Evolutionary conservation across 1,139 yeast genomes (phyloP).

Genomic region (Taphrina communis): DNA sequence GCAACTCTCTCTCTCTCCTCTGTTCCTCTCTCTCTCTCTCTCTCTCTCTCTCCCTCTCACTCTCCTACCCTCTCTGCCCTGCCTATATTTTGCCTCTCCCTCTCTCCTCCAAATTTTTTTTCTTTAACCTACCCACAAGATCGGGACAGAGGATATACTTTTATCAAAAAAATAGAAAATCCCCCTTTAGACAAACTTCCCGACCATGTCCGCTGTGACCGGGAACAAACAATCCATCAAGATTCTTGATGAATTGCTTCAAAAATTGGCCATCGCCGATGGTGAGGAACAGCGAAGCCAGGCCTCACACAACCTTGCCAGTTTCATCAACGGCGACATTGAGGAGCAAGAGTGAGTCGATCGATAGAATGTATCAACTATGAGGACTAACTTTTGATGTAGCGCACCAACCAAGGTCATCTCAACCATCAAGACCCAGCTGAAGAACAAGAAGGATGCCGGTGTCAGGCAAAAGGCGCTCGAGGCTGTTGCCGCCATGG

Average conservation of each 20-base stretch:
- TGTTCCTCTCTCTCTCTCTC: neutral
- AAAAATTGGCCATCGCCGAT: slow-evolving; percentile 87
- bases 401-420: slow-evolving; percentile 85
- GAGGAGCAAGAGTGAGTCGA: slow-evolving; percentile 78
- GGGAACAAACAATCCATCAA: slow-evolving; percentile 53
- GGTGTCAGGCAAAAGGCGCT: slow-evolving; percentile 73
- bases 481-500: slow-evolving; percentile 83
- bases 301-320: slow-evolving; percentile 88
- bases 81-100: slow-evolving; percentile 1
- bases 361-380: too few relatives aligned
- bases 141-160: slow-evolving; percentile 29
- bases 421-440: slow-evolving; percentile 72
- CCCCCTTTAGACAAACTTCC: neutral
- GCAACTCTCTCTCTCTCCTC: too few relatives aligned
- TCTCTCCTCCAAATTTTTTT: neutral
- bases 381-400: neutral
- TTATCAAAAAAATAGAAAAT: slow-evolving; percentile 2
- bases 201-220: slow-evolving; percentile 48
- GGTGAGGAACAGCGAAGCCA: slow-evolving; percentile 75
- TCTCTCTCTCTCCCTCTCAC: neutral
- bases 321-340: slow-evolving; percentile 94
- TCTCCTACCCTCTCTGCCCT: slow-evolving; percentile 1
- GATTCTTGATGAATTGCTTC: slow-evolving; percentile 92
- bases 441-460: slow-evolving; percentile 78
- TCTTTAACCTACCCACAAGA: slow-evolving; percentile 17